Evolutionary conservation across 2,329 filamentous ascomycete species (phyloP).

Genomic region (Paecilomyces dactylethromorphus): DNA sequence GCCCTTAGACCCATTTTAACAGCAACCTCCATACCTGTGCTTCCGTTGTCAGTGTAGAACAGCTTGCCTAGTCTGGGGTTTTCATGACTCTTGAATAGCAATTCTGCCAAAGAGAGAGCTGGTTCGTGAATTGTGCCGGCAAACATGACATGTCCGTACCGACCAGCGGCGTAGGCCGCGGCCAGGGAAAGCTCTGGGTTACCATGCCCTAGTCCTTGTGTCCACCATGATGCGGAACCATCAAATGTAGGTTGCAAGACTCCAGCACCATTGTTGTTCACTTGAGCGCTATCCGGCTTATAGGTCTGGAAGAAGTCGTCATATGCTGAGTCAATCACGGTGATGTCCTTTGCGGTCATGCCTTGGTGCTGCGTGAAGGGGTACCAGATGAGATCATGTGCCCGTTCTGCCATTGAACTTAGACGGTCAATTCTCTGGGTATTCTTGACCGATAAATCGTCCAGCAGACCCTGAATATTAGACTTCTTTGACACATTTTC

Average conservation of each 20-base stretch:
- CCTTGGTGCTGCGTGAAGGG: slow-evolving; percentile 76
- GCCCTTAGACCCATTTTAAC: slow-evolving; percentile 79
- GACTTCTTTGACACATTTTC: slow-evolving; percentile 47
- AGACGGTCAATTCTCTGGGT: slow-evolving; percentile 51
- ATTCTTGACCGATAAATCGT: slow-evolving; percentile 50
- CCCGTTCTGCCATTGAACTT: slow-evolving; percentile 55
- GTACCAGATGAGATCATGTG: slow-evolving; percentile 69
- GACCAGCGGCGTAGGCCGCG: slow-evolving; percentile 72
- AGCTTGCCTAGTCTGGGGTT: slow-evolving; percentile 64
- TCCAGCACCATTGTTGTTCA: slow-evolving; percentile 4
- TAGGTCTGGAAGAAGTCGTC: slow-evolving; percentile 70
- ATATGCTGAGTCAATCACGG: slow-evolving; percentile 72
- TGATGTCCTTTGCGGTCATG: slow-evolving; percentile 56
- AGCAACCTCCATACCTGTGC: slow-evolving; percentile 76
- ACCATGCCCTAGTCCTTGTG: slow-evolving; percentile 76
- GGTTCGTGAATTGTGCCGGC: slow-evolving; percentile 73
- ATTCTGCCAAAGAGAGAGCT: slow-evolving; percentile 62
- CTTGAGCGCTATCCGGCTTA: slow-evolving; percentile 15
- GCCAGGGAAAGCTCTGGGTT: slow-evolving; percentile 65
- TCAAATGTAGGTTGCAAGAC: slow-evolving; percentile 65
- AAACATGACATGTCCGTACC: slow-evolving; percentile 87
- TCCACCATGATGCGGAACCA: slow-evolving; percentile 87
- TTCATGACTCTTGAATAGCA: slow-evolving; percentile 51
- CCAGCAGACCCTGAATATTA: slow-evolving; percentile 41
- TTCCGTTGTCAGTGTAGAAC: slow-evolving; percentile 80